Conservation (phyloP, 2,329 filamentous ascomycete genomes). For the Cadophora gregata region DNA sequence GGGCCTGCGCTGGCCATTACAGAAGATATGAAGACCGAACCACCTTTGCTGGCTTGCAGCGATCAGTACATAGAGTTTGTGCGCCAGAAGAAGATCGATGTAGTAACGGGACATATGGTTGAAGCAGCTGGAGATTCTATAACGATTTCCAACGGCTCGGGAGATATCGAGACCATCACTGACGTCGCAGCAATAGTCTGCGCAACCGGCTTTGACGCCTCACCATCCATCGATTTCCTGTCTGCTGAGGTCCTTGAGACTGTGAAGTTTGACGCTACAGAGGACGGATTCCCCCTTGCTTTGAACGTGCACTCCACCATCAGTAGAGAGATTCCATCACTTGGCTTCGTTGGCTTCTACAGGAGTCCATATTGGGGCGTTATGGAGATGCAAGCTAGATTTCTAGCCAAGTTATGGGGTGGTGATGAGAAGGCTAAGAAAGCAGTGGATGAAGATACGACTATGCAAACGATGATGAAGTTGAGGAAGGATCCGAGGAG, state of each 20-base stretch:
- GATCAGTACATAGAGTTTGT: constrained; percentile 78
- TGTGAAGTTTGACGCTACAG: constrained; percentile 61
- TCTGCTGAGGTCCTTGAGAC: constrained; percentile 58
- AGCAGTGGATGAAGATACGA: constrained; percentile 37
- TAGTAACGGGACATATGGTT: constrained; percentile 43
- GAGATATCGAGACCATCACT: constrained; percentile 46
- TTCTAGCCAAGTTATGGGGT: constrained; percentile 67
- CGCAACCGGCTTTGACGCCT: constrained; percentile 76
- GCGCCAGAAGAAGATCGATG: constrained; percentile 63
- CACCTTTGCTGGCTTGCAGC: constrained; percentile 71
- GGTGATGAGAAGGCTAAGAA: constrained; percentile 34
- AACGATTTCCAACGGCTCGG: constrained; percentile 44
- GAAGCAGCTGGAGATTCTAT: constrained; percentile 23
- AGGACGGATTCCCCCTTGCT: constrained; percentile 61
- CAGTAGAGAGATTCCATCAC: constrained; percentile 62
- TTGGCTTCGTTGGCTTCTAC: constrained; percentile 86
- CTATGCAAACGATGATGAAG: constrained; percentile 37
- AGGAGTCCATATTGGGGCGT: constrained; percentile 85
- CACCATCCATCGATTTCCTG: constrained; percentile 68
- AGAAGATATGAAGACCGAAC: constrained; percentile 47
- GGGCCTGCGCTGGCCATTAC: constrained; percentile 44
- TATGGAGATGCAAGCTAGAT: constrained; percentile 84
- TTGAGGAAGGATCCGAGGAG: constrained; percentile 47
- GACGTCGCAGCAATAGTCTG: constrained; percentile 72
- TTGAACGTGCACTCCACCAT: constrained; percentile 72